These are phyloP conservation scores for Trypanosoma platydactyli DNA, from an alignment of 208 protist genomes.

Conservation along the genomic window DNA sequence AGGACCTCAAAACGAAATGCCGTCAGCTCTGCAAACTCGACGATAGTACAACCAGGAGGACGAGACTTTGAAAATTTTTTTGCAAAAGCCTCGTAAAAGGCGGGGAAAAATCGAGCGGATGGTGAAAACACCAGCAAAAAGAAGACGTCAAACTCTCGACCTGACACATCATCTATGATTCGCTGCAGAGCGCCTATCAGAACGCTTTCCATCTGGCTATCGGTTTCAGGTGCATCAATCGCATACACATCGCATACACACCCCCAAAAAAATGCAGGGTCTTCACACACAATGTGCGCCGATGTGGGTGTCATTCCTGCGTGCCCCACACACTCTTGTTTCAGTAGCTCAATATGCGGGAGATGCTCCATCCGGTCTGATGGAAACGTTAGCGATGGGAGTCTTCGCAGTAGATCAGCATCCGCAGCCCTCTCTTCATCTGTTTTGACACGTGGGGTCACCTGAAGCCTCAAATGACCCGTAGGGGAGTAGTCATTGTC, in stretches of 20 bases:
- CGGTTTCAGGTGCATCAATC: neutral
- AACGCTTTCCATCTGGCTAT: neutral
- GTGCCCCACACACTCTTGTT: neutral
- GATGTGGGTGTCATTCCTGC: neutral
- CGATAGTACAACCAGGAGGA: conserved; percentile 27
- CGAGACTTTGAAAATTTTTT: conserved; percentile 10
- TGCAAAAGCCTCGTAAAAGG: conserved; percentile 13
- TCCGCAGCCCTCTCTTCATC: conserved; percentile 35
- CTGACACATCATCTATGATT: conserved; percentile 10
- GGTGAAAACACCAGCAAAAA: conserved; percentile 29
- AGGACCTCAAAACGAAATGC: conserved; percentile 24
- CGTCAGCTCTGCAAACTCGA: neutral
- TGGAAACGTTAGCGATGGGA: conserved; percentile 35
- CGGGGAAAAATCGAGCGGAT: conserved; percentile 4
- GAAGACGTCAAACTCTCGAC: conserved; percentile 13
- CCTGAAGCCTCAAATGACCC: conserved; percentile 55
- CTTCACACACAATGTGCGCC: neutral
- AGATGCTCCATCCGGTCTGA: conserved; percentile 43
- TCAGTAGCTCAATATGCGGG: neutral
- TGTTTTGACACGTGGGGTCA: conserved; percentile 46
- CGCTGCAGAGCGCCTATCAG: conserved; percentile 5
- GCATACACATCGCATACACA: conserved; percentile 10
- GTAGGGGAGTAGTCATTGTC: conserved; percentile 78
- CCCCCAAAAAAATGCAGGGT: conserved; percentile 11
- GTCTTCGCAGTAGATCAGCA: conserved; percentile 29